A percentile compares a stretch with the other conserved stretches of the same genome.
phyloP scores from a whole-genome alignment of 495 filamentous ascomycete genomes.

The Neurospora sp. region DNA sequence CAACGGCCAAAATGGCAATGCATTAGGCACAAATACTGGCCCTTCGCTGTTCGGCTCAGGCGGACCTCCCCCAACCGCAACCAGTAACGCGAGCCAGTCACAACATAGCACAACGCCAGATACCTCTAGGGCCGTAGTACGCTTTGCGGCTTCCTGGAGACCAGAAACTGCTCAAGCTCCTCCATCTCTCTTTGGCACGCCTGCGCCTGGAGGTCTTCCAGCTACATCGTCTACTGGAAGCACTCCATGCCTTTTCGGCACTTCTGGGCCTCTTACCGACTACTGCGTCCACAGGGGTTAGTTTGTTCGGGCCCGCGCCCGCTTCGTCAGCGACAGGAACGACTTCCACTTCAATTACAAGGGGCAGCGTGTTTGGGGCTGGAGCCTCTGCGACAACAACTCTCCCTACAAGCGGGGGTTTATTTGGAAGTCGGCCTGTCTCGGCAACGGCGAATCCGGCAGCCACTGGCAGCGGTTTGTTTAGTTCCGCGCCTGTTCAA shows the following conservation, averaged over 20 bases:
- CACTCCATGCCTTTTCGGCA: not conserved
- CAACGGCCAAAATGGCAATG: not conserved
- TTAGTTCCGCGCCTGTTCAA: not conserved
- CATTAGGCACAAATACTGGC: not conserved
- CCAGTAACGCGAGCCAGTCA: not conserved
- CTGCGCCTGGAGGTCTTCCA: too few relatives aligned
- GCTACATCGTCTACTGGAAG: too few relatives aligned
- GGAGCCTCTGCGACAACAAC: not conserved
- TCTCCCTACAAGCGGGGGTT: not conserved
- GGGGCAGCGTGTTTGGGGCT: not conserved
- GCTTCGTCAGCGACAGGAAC: not conserved
- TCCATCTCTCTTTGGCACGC: too few relatives aligned
- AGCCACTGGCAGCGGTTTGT: not conserved
- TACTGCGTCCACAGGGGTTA: not conserved
- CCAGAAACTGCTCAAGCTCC: not conserved
- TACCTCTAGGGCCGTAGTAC: not conserved
- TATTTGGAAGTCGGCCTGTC: not conserved
- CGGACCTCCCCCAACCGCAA: not conserved
- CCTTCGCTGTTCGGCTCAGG: not conserved
- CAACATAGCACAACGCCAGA: not conserved
- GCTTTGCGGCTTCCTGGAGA: not conserved
- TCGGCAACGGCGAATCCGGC: not conserved
- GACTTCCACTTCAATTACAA: not conserved
- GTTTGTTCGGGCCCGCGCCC: not conserved
- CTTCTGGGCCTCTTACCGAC: not conserved